Evolutionary conservation across 1,284 basidiomycete genomes (phyloP).

Genomic region (Boletus albobrunnescens): DNA sequence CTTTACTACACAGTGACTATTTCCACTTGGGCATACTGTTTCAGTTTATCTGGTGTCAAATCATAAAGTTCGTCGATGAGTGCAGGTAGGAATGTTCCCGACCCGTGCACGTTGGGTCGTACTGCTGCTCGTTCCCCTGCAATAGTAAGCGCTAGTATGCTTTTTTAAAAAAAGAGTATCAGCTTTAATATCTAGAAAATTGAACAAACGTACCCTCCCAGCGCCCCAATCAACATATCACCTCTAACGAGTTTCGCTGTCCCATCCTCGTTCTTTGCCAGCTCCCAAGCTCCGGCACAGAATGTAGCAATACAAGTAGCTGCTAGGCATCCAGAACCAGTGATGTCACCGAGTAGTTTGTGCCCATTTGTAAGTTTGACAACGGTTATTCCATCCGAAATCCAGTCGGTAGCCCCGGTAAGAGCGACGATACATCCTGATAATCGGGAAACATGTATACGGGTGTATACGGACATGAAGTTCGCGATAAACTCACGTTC

Average conservation of each 20-base stretch:
- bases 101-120: constrained; percentile 71
- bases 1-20: constrained; percentile 21
- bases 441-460: not conserved
- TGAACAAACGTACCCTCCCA: constrained; percentile 60
- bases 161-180: constrained; percentile 36
- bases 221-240: constrained; percentile 70
- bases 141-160: constrained; percentile 77
- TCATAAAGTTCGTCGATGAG: constrained; percentile 79
- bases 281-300: constrained; percentile 62
- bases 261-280: constrained; percentile 19
- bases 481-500: constrained; percentile 54
- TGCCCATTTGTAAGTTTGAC: constrained; percentile 77
- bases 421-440: constrained; percentile 79
- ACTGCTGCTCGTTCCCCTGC: constrained; percentile 78
- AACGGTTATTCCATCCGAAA: constrained; percentile 77
- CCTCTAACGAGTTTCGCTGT: constrained; percentile 55
- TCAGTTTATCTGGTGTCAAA: constrained; percentile 55
- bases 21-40: constrained; percentile 48
- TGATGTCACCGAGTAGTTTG: constrained; percentile 72
- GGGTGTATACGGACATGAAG: not conserved
- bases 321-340: constrained; percentile 88
- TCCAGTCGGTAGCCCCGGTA: constrained; percentile 81
- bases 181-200: constrained; percentile 2
- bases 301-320: constrained; percentile 77
- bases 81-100: constrained; percentile 84